phyloP scores from a whole-genome alignment of 164 flowering plant genomes.

The Magnolia sinica region DNA sequence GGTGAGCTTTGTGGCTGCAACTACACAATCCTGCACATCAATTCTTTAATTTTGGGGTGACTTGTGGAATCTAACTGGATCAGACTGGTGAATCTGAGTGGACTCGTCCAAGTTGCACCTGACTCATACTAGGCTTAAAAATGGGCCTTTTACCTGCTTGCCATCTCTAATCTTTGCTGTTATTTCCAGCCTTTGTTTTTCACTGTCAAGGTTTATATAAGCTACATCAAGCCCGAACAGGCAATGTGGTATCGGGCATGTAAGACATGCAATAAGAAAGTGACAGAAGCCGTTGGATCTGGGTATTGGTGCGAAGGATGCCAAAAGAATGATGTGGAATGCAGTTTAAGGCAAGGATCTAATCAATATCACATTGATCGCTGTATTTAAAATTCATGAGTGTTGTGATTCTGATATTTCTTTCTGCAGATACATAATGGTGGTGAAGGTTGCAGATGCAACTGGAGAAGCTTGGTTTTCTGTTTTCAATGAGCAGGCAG shows the following conservation, averaged over 20 bases:
- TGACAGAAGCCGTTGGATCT: constrained; percentile 79
- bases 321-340: constrained; percentile 72
- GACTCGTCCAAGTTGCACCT: too few relatives aligned
- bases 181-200: constrained; percentile 62
- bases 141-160: not conserved
- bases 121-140: not conserved
- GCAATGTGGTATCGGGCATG: constrained; percentile 97
- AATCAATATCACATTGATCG: not conserved
- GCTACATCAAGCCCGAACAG: constrained; percentile 84
- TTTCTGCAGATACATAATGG: constrained; percentile 67
- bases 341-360: constrained; percentile 61
- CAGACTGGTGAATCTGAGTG: too few relatives aligned
- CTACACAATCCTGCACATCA: too few relatives aligned
- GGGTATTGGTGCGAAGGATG: constrained; percentile 97
- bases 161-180: not conserved
- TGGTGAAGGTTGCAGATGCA: constrained; percentile 50
- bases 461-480: constrained; percentile 88
- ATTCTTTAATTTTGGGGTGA: too few relatives aligned
- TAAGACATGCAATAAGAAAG: constrained; percentile 89
- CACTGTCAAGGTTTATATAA: constrained; percentile 57
- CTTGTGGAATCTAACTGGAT: too few relatives aligned
- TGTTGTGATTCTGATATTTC: not conserved
- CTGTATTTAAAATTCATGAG: not conserved
- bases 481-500: constrained; percentile 85
- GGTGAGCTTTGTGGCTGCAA: too few relatives aligned